Conservation (phyloP, 176 grass and related monocot species). For the Eremochloa ophiuroides region DNA sequence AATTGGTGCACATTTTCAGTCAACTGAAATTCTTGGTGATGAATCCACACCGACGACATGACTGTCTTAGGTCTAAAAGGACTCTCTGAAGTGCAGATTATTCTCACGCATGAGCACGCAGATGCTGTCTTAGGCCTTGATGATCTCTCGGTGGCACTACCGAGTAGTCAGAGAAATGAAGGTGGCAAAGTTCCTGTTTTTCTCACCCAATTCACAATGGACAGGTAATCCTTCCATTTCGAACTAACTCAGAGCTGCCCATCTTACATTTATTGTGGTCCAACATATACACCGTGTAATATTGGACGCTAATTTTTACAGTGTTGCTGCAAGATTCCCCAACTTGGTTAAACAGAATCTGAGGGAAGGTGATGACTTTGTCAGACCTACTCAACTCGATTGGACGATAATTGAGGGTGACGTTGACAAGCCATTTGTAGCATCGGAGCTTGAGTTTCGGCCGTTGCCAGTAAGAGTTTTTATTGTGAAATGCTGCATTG, state of each 20-base stretch:
- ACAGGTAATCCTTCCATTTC: constrained; percentile 42
- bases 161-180: constrained; percentile 37
- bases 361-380: constrained; percentile 52
- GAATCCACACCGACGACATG: not conserved
- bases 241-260: not conserved
- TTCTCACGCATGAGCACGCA: constrained; percentile 89
- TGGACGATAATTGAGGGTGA: constrained; percentile 74
- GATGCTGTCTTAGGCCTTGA: constrained; percentile 79
- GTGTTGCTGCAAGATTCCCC: constrained; percentile 61
- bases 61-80: too few relatives aligned
- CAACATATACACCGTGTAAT: not conserved
- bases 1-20: not conserved
- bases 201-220: constrained; percentile 70
- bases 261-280: not conserved
- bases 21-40: not conserved
- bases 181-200: constrained; percentile 49
- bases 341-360: constrained; percentile 50
- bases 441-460: constrained; percentile 69
- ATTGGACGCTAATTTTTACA: constrained; percentile 3
- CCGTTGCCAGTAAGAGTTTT: constrained; percentile 61
- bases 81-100: constrained; percentile 47
- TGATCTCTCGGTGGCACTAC: constrained; percentile 50
- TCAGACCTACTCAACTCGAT: constrained; percentile 40
- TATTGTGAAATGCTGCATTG: not conserved
- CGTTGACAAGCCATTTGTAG: constrained; percentile 48